Evolutionary conservation across 1,284 basidiomycete genomes (phyloP).

Genomic region (Gomphus bonarii): DNA sequence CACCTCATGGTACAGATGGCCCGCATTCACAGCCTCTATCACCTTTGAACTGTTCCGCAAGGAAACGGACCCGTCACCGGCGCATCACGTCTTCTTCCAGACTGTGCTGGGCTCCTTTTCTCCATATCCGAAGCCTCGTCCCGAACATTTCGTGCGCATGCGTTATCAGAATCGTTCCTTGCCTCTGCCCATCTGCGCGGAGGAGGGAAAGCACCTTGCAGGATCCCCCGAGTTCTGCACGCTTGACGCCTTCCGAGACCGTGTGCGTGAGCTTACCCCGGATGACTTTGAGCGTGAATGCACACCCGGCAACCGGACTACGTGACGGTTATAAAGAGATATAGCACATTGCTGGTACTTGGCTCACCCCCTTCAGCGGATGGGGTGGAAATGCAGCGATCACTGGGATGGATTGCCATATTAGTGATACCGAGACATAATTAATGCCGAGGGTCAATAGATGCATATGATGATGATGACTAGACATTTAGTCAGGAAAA

Average conservation of each 20-base stretch:
- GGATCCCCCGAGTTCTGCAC: slow-evolving; percentile 73
- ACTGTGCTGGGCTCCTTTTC: slow-evolving; percentile 21
- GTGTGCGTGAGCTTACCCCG: slow-evolving; percentile 55
- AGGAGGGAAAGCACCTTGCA: slow-evolving; percentile 55
- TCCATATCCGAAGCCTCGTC: neutral
- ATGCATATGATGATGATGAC: neutral
- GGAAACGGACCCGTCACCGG: slow-evolving; percentile 16
- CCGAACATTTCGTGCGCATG: slow-evolving; percentile 44
- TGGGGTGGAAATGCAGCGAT: too few relatives aligned
- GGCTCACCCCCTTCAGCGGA: too few relatives aligned
- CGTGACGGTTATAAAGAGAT: neutral
- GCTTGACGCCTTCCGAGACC: slow-evolving; percentile 52
- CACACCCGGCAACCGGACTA: neutral
- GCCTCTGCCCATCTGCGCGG: slow-evolving; percentile 55
- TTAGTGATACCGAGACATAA: neutral
- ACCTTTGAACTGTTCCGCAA: slow-evolving; percentile 64
- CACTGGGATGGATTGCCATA: too few relatives aligned
- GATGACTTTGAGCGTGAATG: slow-evolving; percentile 58
- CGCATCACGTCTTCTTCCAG: slow-evolving; percentile 23
- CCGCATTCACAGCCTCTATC: slow-evolving; percentile 60
- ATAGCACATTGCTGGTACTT: too few relatives aligned
- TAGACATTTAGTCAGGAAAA: neutral
- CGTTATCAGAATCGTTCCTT: slow-evolving; percentile 68
- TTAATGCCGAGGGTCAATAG: neutral
- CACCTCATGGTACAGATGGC: slow-evolving; percentile 40